A percentile compares a stretch with the other conserved stretches of the same genome.
Evolutionary conservation across 1,284 basidiomycete genomes (phyloP).

Genomic region (Irpex sp.): DNA sequence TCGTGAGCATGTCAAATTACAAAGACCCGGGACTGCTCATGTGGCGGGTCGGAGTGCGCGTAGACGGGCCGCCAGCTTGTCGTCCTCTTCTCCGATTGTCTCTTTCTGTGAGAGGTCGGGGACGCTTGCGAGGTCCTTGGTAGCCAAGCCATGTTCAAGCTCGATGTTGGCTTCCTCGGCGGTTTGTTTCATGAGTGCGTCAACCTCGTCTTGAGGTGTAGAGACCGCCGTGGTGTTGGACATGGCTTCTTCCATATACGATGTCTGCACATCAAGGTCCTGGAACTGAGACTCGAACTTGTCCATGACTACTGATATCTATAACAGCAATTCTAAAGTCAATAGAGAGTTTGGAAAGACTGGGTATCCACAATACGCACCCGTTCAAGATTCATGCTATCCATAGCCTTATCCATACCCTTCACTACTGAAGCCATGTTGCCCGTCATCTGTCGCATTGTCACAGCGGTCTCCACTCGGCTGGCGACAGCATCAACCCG

Average conservation of each 20-base stretch:
- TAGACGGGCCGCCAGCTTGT: conserved; percentile 75
- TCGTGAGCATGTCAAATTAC: neutral
- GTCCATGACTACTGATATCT: conserved; percentile 99
- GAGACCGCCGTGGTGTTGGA: conserved; percentile 88
- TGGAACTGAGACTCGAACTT: conserved; percentile 97
- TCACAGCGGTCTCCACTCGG: conserved; percentile 98
- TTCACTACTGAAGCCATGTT: conserved; percentile 96
- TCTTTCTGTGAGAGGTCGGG: conserved; percentile 55
- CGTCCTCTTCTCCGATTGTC: conserved; percentile 72
- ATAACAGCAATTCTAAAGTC: conserved; percentile 8
- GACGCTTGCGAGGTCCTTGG: conserved; percentile 55
- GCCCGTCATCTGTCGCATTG: conserved; percentile 93
- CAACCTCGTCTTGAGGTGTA: conserved; percentile 97
- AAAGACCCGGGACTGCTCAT: conserved; percentile 26
- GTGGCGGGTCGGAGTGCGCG: conserved; percentile 77
- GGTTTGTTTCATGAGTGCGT: conserved; percentile 87
- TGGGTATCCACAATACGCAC: conserved; percentile 43
- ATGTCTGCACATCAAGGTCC: conserved; percentile 97
- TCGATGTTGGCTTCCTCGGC: conserved; percentile 98
- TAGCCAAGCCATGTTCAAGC: conserved; percentile 84
- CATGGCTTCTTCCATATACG: conserved; percentile 98
- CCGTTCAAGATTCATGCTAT: conserved; percentile 97
- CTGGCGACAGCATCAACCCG: conserved; percentile 97
- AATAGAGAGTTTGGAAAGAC: neutral
- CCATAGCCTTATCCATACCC: conserved; percentile 99